Percentiles rank a stretch among this genome's conserved stretches.
Conservation (phyloP, 805 yeast species). For the Candida easanensis region DNA sequence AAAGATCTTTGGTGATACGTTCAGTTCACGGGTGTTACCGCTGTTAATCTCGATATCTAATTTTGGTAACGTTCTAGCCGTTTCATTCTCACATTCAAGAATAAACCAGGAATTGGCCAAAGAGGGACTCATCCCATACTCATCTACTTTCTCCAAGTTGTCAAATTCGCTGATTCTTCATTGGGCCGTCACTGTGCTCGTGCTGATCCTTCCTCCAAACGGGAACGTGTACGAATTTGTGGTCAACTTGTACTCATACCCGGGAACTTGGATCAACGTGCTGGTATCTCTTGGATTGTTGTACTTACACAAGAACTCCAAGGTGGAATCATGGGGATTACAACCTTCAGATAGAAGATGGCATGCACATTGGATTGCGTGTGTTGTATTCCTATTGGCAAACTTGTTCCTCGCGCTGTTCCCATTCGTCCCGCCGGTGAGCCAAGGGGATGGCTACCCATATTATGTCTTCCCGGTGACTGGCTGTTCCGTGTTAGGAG, state of each 20-base stretch:
- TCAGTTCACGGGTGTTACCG: constrained; percentile 50
- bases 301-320: constrained; percentile 44
- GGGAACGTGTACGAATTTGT: constrained; percentile 63
- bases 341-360: constrained; percentile 22
- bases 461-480: constrained; percentile 58
- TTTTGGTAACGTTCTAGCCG: constrained; percentile 63
- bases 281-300: constrained; percentile 51
- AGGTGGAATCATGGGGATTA: constrained; percentile 40
- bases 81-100: constrained; percentile 56
- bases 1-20: constrained; percentile 53
- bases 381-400: constrained; percentile 39
- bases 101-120: constrained; percentile 57
- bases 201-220: constrained; percentile 57
- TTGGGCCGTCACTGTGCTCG: constrained; percentile 52
- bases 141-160: constrained; percentile 41
- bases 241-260: constrained; percentile 60
- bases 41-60: constrained; percentile 58
- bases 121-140: constrained; percentile 48
- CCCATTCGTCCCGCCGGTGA: constrained; percentile 48
- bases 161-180: constrained; percentile 49
- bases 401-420: constrained; percentile 50
- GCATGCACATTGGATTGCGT: constrained; percentile 29
- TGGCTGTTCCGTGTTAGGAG: constrained; percentile 42
- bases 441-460: constrained; percentile 34
- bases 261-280: constrained; percentile 58